A percentile compares a stretch with the other conserved stretches of the same genome.
phyloP scores from a whole-genome alignment of 2,329 filamentous ascomycete species.

The Aspergillus costaricaensis region DNA sequence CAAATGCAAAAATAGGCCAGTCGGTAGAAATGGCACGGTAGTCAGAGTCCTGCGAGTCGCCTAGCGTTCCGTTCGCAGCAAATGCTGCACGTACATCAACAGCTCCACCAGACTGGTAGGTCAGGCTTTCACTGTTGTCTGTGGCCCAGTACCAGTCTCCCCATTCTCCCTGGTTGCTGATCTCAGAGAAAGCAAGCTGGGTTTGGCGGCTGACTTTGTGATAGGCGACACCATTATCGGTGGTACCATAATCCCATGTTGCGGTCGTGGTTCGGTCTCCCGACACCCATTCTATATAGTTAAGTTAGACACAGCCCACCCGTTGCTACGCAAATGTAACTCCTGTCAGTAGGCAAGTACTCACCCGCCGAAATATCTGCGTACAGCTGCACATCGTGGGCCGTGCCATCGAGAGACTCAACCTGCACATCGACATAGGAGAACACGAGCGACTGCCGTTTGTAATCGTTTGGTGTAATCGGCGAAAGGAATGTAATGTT shows the following conservation, averaged over 20 bases:
- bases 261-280: constrained; percentile 60
- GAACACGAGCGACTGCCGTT: constrained; percentile 68
- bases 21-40: constrained; percentile 52
- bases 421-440: constrained; percentile 70
- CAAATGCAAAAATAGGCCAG: constrained; percentile 58
- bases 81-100: constrained; percentile 52
- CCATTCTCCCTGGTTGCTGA: constrained; percentile 53
- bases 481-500: constrained; percentile 72
- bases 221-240: constrained; percentile 58
- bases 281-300: constrained; percentile 66
- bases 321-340: background rate
- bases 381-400: constrained; percentile 70
- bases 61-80: constrained; percentile 45
- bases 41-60: constrained; percentile 50
- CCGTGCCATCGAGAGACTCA: constrained; percentile 60
- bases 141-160: constrained; percentile 58
- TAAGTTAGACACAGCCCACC: constrained; percentile 15
- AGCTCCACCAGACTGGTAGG: constrained; percentile 52
- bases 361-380: constrained; percentile 70
- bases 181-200: constrained; percentile 51
- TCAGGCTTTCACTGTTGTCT: constrained; percentile 42
- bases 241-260: constrained; percentile 62
- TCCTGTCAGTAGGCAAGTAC: constrained; percentile 21
- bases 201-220: constrained; percentile 58
- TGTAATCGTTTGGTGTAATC: constrained; percentile 65